Evolutionary conservation across 192 early-diverging fungal species (phyloP), one percentile per base, ranked within the genome.

Genomic region (Umbelopsis isabellina): DNA sequence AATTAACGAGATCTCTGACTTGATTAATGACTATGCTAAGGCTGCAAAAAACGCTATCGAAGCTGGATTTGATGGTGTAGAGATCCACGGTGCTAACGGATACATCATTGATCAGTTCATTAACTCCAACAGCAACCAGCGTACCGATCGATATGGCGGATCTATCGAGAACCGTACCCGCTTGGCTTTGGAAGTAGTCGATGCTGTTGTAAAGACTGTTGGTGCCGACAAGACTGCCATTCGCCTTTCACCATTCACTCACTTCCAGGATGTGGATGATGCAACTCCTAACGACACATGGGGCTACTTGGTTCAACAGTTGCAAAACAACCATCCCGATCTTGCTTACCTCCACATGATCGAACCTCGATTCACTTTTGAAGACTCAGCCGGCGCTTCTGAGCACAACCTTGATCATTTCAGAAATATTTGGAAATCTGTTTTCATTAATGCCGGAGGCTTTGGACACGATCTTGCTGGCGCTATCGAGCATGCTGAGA

Each of bases 21-120:
- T 70, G 7, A 25, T 48, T 13, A 20, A 64, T 8, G 69, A 70
- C 10, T 70, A 46, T 35, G 41, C 27, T 16, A 20, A 46, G 10
- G 89, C 91, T 37, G 89, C 94, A 1, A 71, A 71, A 30, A 85
- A 90, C 41, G 92, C 96, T 0, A 72, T 85, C n/a, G 78, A 85
- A 53, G 95, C 95, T 8, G 93, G 93, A 0, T 92, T 95, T 73
- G 93, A 97, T 67, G 88, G 88, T 23, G 76, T 97, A n/a, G 96
- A 98, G 77, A 80, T 98, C 23, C 95, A 97, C 55, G 88, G 77
- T 51, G 94, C 95, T 0, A 92, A 98, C 76, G 96, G 96, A 8
- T 97, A 96, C 77, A 76, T 98, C 49, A 71, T 93, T 58, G 81
- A 91, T 75, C 82, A 90, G 73, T 95, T 96, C 75, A 67, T 94